A percentile compares a stretch with the other conserved stretches of the same genome.
These are phyloP conservation scores for Nadsonia starkeyi-henricii DNA, from an alignment of 1,139 yeast genomes.

Conservation along the genomic window DNA sequence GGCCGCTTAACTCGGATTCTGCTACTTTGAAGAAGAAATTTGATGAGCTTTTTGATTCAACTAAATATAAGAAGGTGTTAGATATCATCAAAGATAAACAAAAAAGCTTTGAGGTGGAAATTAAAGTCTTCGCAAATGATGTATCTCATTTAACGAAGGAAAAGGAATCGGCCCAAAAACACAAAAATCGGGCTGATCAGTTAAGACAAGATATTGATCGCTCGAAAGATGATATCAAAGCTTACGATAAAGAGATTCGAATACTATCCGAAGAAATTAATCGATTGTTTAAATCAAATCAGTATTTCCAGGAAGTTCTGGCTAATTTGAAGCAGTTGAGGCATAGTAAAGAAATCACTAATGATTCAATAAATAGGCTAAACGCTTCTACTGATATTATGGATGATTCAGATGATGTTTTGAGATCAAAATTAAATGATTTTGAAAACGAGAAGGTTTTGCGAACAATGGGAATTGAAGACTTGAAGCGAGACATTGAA, in stretches of 20 bases:
- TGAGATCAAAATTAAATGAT: conserved; percentile 37
- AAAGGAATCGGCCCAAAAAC: conserved; percentile 53
- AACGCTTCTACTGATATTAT: conserved; percentile 14
- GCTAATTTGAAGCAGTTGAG: conserved; percentile 47
- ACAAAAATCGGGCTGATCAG: conserved; percentile 34
- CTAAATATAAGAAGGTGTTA: conserved; percentile 80
- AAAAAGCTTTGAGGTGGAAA: conserved; percentile 64
- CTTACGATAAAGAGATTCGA: conserved; percentile 37
- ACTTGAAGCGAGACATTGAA: conserved; percentile 7
- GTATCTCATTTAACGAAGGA: conserved; percentile 66
- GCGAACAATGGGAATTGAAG: conserved; percentile 20
- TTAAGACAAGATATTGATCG: conserved; percentile 32
- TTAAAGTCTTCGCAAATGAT: conserved; percentile 60
- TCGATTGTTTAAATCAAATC: conserved; percentile 57
- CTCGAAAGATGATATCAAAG: conserved; percentile 37
- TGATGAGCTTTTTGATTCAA: conserved; percentile 93
- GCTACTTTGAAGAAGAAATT: conserved; percentile 76
- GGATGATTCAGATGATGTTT: conserved; percentile 36
- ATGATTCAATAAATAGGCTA: conserved; percentile 1
- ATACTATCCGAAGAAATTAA: conserved; percentile 46
- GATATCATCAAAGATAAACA: conserved; percentile 64
- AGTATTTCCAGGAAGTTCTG: conserved; percentile 62
- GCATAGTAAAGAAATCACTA: conserved; percentile 26
- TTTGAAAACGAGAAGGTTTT: conserved; percentile 36
- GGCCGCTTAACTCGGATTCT: conserved; percentile 90